A percentile compares a stretch with the other conserved stretches of the same genome.
These are phyloP conservation scores for Cynanchum wilfordii DNA, from an alignment of 257 asterid genomes.

Conservation along the genomic window DNA sequence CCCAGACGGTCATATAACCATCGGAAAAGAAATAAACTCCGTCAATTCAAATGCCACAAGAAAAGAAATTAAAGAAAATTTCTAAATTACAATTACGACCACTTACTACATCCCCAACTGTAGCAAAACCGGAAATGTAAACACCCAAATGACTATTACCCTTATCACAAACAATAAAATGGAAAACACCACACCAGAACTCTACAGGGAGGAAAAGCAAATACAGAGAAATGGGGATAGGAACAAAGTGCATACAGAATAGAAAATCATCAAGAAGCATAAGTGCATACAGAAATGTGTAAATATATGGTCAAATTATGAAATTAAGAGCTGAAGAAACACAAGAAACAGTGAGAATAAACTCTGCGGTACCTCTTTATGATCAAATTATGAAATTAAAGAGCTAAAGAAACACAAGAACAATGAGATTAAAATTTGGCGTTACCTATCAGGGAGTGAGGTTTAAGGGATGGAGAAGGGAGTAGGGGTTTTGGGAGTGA, in stretches of 20 bases:
- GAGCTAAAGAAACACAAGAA: neutral
- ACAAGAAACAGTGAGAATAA: neutral
- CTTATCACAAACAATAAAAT: neutral
- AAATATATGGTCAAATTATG: neutral
- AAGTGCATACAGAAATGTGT: neutral
- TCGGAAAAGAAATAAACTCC: neutral
- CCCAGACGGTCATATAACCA: neutral
- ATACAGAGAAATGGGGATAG: neutral
- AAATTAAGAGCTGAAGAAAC: neutral
- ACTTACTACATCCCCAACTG: neutral
- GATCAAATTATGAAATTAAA: neutral
- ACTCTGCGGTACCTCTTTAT: neutral
- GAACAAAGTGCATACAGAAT: neutral
- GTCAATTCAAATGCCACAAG: neutral
- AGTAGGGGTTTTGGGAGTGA: neutral
- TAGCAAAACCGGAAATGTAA: neutral
- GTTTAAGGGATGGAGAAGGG: neutral
- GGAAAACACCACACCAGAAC: neutral
- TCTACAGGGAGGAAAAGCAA: too few species aligned
- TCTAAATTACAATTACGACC: neutral
- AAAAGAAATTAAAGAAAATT: neutral
- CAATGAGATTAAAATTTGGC: neutral
- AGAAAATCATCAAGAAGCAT: neutral
- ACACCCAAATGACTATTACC: neutral
- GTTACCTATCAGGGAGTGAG: slow-evolving; percentile 4